Evolutionary conservation across 768 basidiomycete genomes (phyloP).

Genomic region (Leccinum subgranulosum): DNA sequence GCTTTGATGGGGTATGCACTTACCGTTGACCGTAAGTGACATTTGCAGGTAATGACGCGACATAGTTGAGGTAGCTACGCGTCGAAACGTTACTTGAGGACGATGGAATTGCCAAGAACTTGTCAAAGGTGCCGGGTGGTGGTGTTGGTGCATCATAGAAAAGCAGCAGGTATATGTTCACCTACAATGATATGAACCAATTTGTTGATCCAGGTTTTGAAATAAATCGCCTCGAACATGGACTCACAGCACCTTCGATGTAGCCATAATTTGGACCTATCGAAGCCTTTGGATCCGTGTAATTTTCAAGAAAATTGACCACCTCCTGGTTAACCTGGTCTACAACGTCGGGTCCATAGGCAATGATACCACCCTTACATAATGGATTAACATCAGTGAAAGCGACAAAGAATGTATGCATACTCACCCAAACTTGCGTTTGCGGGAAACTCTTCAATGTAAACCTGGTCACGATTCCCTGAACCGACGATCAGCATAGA

Average conservation of each 20-base stretch:
- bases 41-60: neutral
- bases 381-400: too few species aligned
- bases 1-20: neutral
- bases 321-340: neutral
- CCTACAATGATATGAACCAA: too few species aligned
- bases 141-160: neutral
- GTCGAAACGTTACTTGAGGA: neutral
- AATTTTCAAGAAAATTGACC: constrained; percentile 5
- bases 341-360: constrained; percentile 8
- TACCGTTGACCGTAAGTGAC: neutral
- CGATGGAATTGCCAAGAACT: neutral
- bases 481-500: too few species aligned
- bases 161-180: neutral
- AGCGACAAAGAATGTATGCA: too few species aligned
- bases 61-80: constrained; percentile 5
- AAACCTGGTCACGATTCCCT: too few species aligned
- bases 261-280: neutral
- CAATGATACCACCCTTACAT: constrained; percentile 24
- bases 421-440: too few species aligned
- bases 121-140: neutral
- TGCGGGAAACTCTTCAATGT: too few species aligned
- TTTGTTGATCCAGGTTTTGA: too few species aligned
- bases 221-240: neutral
- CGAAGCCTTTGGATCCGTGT: constrained; percentile 10
- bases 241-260: neutral